Conservation (phyloP, 352 stramenopile genomes). For the Saprolegnia diclina region DNA sequence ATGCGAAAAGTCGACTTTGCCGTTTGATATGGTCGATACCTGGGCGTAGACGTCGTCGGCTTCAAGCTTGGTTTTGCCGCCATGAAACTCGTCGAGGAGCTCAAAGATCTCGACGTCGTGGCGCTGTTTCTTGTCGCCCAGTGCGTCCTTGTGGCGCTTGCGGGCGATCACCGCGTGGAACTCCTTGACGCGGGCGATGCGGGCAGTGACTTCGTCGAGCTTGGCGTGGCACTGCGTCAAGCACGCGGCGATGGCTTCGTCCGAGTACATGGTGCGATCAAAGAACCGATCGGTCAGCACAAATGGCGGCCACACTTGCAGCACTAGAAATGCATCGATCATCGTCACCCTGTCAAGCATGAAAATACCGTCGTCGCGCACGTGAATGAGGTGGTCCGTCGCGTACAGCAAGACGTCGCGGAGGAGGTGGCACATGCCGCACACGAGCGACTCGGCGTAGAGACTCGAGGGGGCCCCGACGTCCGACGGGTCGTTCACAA, state of each 20-base stretch:
- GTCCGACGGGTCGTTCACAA: slow-evolving; percentile 51
- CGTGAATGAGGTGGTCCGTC: slow-evolving; percentile 64
- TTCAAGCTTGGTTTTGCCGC: slow-evolving; percentile 25
- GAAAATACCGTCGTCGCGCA: slow-evolving; percentile 67
- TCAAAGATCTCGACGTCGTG: slow-evolving; percentile 24
- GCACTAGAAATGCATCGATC: slow-evolving; percentile 5
- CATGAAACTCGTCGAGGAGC: slow-evolving; percentile 25
- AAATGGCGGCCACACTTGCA: slow-evolving; percentile 52
- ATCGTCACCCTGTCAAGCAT: no score
- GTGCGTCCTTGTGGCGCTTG: slow-evolving; percentile 17
- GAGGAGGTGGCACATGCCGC: slow-evolving; percentile 65
- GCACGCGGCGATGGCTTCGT: slow-evolving; percentile 45
- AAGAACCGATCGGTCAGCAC: slow-evolving; percentile 73
- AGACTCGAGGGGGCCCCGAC: slow-evolving; percentile 40
- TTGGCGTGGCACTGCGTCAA: slow-evolving; percentile 47
- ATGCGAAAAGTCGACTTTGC: background rate
- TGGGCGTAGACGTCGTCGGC: slow-evolving; percentile 20
- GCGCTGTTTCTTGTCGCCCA: slow-evolving; percentile 13
- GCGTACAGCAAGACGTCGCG: slow-evolving; percentile 62
- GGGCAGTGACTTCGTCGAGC: slow-evolving; percentile 49
- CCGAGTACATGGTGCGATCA: slow-evolving; percentile 42
- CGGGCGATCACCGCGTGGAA: slow-evolving; percentile 14
- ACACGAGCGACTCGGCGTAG: slow-evolving; percentile 63
- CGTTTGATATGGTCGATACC: background rate
- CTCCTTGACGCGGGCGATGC: slow-evolving; percentile 64